phyloP scores from a whole-genome alignment of 2,329 filamentous ascomycete species.

The Colletotrichum camelliae region DNA sequence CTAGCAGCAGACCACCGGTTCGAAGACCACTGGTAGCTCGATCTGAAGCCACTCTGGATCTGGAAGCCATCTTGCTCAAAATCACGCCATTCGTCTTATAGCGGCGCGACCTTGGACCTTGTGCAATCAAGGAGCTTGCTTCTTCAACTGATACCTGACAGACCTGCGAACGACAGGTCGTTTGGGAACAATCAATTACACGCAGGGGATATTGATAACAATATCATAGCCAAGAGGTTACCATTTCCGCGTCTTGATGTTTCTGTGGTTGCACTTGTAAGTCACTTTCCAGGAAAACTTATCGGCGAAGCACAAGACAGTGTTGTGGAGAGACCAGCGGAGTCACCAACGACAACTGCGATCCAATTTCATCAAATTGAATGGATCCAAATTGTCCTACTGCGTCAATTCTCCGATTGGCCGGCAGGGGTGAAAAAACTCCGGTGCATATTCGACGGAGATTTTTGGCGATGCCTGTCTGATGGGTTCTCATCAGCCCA shows the following conservation, averaged over 20 bases:
- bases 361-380: slow-evolving; percentile 1
- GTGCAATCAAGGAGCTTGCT: not conserved
- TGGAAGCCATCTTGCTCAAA: not conserved
- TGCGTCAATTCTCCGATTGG: slow-evolving; percentile 21
- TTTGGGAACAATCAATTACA: not conserved
- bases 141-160: not conserved
- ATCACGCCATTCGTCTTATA: not conserved
- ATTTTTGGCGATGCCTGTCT: slow-evolving; percentile 16
- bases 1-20: not conserved
- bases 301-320: not conserved
- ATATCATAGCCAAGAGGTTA: not conserved
- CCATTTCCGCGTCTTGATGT: not conserved
- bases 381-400: slow-evolving; percentile 10
- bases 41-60: not conserved
- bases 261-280: not conserved
- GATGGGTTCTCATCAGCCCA: not conserved
- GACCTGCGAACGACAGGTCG: not conserved
- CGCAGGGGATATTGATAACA: not conserved
- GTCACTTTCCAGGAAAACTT: not conserved
- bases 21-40: not conserved
- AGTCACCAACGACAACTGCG: not conserved
- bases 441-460: slow-evolving; percentile 21
- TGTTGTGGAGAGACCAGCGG: slow-evolving; percentile 15
- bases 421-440: slow-evolving; percentile 2
- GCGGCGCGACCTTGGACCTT: not conserved